A percentile compares a stretch with the other conserved stretches of the same genome.
These are phyloP conservation scores for Bruguiera gymnorhiza DNA, from an alignment of 345 rosid genomes.

Conservation along the genomic window DNA sequence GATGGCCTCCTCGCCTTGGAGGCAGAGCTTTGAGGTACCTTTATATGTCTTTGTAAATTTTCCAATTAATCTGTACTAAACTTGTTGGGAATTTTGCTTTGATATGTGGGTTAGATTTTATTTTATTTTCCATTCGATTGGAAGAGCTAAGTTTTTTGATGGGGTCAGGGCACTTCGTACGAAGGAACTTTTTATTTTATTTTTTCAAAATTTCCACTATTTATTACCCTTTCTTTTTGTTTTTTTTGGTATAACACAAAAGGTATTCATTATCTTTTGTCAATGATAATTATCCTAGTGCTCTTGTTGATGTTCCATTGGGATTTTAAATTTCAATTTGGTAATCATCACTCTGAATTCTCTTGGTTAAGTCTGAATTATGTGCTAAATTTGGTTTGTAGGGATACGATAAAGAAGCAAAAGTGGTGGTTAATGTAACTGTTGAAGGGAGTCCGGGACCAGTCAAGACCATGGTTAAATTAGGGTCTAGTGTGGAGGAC, in stretches of 20 bases:
- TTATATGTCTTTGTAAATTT: not conserved
- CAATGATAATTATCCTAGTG: too few relatives aligned
- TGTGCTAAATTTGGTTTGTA: conserved; percentile 20
- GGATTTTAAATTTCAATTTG: not conserved
- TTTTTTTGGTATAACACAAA: too few relatives aligned
- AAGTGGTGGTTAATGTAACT: conserved; percentile 71
- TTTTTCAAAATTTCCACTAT: too few relatives aligned
- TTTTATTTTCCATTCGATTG: not conserved
- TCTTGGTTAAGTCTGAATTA: not conserved
- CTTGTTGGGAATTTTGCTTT: not conserved
- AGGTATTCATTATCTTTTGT: too few relatives aligned
- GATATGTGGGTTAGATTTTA: not conserved
- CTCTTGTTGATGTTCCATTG: too few relatives aligned
- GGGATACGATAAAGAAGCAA: conserved; percentile 52
- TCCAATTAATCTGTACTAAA: not conserved
- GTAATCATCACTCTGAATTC: not conserved
- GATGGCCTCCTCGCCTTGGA: conserved; percentile 25
- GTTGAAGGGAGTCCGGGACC: conserved; percentile 98
- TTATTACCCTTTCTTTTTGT: too few relatives aligned
- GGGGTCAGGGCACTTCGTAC: not conserved
- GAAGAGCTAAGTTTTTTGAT: too few relatives aligned
- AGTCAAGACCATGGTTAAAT: conserved; percentile 57
- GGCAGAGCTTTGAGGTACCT: conserved; percentile 43
- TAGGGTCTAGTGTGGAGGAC: conserved; percentile 63
- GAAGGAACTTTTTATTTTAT: too few relatives aligned